Evolutionary conservation across 139 green algal species (phyloP), one percentile per base, ranked within the genome.

Genomic region (Haematococcus lacustris): DNA sequence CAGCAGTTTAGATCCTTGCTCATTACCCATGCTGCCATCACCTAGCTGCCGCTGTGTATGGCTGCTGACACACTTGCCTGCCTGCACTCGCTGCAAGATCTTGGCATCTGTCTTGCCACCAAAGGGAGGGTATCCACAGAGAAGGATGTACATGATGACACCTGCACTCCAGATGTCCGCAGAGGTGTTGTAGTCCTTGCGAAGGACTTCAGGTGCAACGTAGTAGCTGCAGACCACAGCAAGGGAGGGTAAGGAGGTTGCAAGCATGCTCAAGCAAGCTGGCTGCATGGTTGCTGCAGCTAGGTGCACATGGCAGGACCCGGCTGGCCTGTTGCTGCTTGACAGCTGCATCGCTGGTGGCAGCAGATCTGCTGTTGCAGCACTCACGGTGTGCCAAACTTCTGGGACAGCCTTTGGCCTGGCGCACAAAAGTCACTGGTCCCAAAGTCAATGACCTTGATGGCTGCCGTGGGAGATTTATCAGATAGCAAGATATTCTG

Each of bases 401-500:
- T 88, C 40, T 95, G 74, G 13, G 68, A 70, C 2, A 96, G 91
- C 21, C 80, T 62, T 66, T 97, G 80, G 1, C 87, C 87, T 13
- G 83, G 80, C 66, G 90, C 84, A 82, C 89, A 93, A 76, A 96
- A 97, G 39, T 89, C 85, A 23, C 79, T 88, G 38, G 97, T 90
- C 38, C 93, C 93, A 81, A 98, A 98, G 74, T 98, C 93, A 40
- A 92, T 97, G 69, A 89, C 90, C 76, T 93, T 93, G 25, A 97
- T 80, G 9, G 71, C 28, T 3, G 90, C 73, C 23, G 86, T 64
- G 1, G 84, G 76, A 9, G 76, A 71, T 43, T 89, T 90, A 62
- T 77, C 83, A 2, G 82, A 83, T 38, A 98, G 85, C 74, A 98
- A 77, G 62, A 98, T 97, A 78, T 98, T 98, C 76, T 13, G 76